Percentiles rank a stretch among this genome's conserved stretches.
These are phyloP conservation scores for Chlorella sp. DNA, from an alignment of 139 green algal genomes.

Conservation along the genomic window DNA sequence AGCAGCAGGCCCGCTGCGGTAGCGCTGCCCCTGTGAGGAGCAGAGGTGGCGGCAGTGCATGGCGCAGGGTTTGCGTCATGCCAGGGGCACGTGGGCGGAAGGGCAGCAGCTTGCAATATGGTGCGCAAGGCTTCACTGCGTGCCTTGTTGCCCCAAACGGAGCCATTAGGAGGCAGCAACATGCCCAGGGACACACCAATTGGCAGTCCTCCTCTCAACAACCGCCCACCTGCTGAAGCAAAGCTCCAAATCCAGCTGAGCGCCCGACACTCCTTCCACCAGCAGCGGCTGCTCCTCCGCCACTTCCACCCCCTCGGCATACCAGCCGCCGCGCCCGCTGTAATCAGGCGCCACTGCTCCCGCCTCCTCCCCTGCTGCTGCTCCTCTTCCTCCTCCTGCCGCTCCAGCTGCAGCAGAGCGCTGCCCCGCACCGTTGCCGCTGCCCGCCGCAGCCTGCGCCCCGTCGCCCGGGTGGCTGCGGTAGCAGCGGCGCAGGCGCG, in stretches of 20 bases:
- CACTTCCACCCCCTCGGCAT: slow-evolving; percentile 1
- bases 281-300: slow-evolving; percentile 21
- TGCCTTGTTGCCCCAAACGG: too few relatives aligned
- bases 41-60: too few relatives aligned
- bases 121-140: too few relatives aligned
- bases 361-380: background rate
- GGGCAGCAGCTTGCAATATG: too few relatives aligned
- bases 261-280: background rate
- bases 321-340: slow-evolving; percentile 4
- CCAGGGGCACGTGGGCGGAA: too few relatives aligned
- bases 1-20: slow-evolving; percentile 67
- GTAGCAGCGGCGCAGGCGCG: slow-evolving; percentile 20
- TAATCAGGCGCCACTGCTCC: background rate
- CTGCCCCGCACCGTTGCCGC: background rate
- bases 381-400: background rate
- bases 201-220: too few relatives aligned
- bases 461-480: background rate
- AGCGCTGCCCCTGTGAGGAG: slow-evolving; percentile 38
- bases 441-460: background rate
- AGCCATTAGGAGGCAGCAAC: too few relatives aligned
- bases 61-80: too few relatives aligned
- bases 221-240: background rate
- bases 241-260: slow-evolving; percentile 16
- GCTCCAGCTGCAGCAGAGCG: too few relatives aligned
- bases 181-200: too few relatives aligned